Percentiles rank a stretch among this genome's conserved stretches.
phyloP scores from a whole-genome alignment of 371 early-diverging fungal species.

The Mucor lusitanicus region DNA sequence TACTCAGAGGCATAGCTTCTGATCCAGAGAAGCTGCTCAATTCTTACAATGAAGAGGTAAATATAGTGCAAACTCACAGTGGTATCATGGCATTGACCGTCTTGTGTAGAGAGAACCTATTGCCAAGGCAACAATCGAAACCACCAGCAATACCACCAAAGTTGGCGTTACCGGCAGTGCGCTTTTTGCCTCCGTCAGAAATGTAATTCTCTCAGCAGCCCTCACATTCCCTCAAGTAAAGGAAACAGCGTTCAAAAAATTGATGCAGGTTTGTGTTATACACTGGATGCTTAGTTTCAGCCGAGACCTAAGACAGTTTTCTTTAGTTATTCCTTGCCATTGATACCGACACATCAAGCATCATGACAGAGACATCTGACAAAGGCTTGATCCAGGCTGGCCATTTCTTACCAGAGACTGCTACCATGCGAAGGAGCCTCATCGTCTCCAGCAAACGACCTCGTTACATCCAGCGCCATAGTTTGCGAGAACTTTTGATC shows the following conservation, averaged over 20 bases:
- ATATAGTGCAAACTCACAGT: not conserved
- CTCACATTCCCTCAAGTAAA: constrained; percentile 14
- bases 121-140: constrained; percentile 13
- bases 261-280: constrained; percentile 15
- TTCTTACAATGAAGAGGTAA: constrained; percentile 37
- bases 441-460: not conserved
- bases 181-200: not conserved
- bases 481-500: constrained; percentile 6
- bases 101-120: constrained; percentile 16
- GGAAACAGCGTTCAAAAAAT: constrained; percentile 8
- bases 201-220: not conserved
- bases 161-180: not conserved
- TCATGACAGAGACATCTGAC: constrained; percentile 15
- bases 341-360: not conserved
- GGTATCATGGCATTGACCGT: not conserved
- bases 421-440: not conserved
- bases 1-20: constrained; percentile 20
- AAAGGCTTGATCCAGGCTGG: constrained; percentile 17
- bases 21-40: constrained; percentile 37
- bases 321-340: constrained; percentile 5
- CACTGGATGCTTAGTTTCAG: not conserved
- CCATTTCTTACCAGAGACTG: constrained; percentile 20
- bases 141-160: constrained; percentile 15
- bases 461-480: not conserved
- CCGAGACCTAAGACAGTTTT: not conserved